Evolutionary conservation across 805 yeast genomes (phyloP).

Genomic region (Pichia phayaonensis): DNA sequence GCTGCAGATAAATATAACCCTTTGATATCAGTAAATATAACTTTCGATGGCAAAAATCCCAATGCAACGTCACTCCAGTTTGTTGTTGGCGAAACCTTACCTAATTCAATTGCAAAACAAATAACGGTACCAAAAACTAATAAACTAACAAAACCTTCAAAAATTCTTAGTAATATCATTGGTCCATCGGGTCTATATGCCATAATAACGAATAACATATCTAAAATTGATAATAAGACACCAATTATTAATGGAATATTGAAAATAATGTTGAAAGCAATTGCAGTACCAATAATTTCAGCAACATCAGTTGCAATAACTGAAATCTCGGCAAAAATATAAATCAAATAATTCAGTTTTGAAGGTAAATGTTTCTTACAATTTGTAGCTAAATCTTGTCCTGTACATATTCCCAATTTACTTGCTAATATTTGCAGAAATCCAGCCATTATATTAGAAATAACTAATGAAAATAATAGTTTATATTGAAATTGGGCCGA

Average conservation of each 20-base stretch:
- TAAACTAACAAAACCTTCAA: conserved; percentile 73
- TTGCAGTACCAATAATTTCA: conserved; percentile 97
- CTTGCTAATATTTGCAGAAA: conserved; percentile 80
- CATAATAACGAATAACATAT: conserved; percentile 76
- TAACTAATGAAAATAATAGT: conserved; percentile 64
- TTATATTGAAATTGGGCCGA: conserved; percentile 70
- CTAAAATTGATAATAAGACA: conserved; percentile 76
- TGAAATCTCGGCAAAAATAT: conserved; percentile 79
- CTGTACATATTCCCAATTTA: conserved; percentile 89
- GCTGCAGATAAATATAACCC: conserved; percentile 80
- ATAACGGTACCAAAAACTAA: conserved; percentile 76
- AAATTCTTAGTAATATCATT: conserved; percentile 63
- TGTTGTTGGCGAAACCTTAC: conserved; percentile 53
- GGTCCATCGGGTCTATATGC: conserved; percentile 86
- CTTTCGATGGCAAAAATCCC: conserved; percentile 57
- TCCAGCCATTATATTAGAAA: conserved; percentile 82
- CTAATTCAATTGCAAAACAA: conserved; percentile 75
- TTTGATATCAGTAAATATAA: conserved; percentile 41
- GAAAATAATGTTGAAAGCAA: conserved; percentile 78
- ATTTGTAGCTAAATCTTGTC: conserved; percentile 81
- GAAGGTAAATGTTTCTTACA: conserved; percentile 70
- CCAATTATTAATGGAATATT: conserved; percentile 76
- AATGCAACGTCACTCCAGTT: conserved; percentile 50
- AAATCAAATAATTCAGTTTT: conserved; percentile 52
- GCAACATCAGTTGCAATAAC: conserved; percentile 95